Evolutionary conservation across 108 stramenopile genomes (phyloP).

Genomic region (Skeletonema marinoi): DNA sequence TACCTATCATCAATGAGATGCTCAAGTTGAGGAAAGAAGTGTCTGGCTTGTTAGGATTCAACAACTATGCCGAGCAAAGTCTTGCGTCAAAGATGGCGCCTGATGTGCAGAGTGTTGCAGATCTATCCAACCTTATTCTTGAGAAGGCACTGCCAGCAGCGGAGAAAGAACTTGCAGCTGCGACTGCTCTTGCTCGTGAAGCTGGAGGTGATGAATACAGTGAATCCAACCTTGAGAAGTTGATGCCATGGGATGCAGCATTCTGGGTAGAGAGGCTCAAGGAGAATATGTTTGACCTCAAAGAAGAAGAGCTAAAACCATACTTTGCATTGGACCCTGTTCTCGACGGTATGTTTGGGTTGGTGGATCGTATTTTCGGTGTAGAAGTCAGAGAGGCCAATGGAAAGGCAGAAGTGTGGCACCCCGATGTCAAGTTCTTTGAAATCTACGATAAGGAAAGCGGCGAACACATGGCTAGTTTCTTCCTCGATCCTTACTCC

Average conservation of each 20-base stretch:
- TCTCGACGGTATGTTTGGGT: conserved; percentile 91
- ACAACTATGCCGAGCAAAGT: conserved; percentile 84
- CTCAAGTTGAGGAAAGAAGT: conserved; percentile 82
- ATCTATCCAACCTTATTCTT: conserved; percentile 89
- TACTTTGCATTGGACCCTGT: conserved; percentile 96
- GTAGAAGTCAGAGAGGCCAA: conserved; percentile 85
- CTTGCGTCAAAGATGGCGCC: conserved; percentile 96
- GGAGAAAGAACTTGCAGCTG: conserved; percentile 86
- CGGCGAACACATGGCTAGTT: conserved; percentile 91
- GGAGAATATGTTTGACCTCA: conserved; percentile 93
- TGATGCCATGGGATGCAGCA: conserved; percentile 90
- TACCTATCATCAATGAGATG: conserved; percentile 91
- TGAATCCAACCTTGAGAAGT: conserved; percentile 68
- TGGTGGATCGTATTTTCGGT: conserved; percentile 91
- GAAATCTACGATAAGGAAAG: conserved; percentile 85
- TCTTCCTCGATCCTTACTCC: conserved; percentile 96
- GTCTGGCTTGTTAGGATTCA: conserved; percentile 88
- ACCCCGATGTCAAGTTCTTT: conserved; percentile 95
- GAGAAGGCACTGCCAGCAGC: conserved; percentile 95
- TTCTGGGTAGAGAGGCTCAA: conserved; percentile 96
- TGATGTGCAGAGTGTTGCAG: conserved; percentile 74
- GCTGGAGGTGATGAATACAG: conserved; percentile 83
- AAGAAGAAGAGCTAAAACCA: conserved; percentile 95
- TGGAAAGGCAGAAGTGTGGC: conserved; percentile 95
- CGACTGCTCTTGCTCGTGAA: conserved; percentile 76